Evolutionary conservation across 129 eudicot species (phyloP), one percentile per base, ranked within the genome.

Genomic region (Helichrysum umbraculigerum): DNA sequence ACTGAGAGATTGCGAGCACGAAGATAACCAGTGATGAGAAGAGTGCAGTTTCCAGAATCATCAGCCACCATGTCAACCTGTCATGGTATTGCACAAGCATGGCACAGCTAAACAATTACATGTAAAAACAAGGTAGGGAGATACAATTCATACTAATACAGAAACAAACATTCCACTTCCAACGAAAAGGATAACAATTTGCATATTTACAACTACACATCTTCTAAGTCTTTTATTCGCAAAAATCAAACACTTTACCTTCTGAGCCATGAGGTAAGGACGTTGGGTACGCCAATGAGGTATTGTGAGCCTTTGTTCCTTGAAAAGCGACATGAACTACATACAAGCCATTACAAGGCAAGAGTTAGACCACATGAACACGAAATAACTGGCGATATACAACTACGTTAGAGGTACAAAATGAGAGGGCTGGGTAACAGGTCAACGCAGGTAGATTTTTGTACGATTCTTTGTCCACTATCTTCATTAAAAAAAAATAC

Each of bases 201-300:
- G 12, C 33, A 56, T 52, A 54, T 16, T 19, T 54, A 57, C 29
- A 21, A 57, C 28, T 57, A 57, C 2, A 6, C 11, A 7, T 16
- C 3, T 4, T 20, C 20, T 19, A 32, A 17, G 42, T 16, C 12
- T 32, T 32, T 15, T 47, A 34, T 15, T 30, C 3, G 20, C 39
- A 64, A 3, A 32, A 15, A 15, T 3, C 21, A 32, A 15, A 15
- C n/a, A 29, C 17, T 22, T 28, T 57, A 94, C 99, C 97, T 89
- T 91, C 65, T 89, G 92, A 52, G 97, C 85, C 86, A 90, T 83
- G 64, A 95, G 75, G 75, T 89, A 95, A 76, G 99, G 88, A n/a
- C 94, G 86, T 42, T 89, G 90, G 72, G 83, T 86, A 61, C 99
- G 87, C 99, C 99, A 95, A 76, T 87, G 94, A 83, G 99, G 99